Conservation (phyloP, 345 rosid genomes). For the Viola odorata region DNA sequence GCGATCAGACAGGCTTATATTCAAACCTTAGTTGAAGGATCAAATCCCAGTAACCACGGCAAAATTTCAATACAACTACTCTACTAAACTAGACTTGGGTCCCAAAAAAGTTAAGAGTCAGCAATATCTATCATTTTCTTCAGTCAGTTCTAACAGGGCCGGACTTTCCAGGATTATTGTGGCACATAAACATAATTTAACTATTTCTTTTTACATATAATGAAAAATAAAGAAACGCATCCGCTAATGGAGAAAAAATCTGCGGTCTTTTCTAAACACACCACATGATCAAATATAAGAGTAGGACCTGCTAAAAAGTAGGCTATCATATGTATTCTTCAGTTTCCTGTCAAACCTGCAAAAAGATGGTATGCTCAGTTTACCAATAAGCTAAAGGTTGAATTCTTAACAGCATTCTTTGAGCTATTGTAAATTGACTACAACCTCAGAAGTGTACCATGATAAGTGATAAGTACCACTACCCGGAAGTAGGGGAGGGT, state of each 20-base stretch:
- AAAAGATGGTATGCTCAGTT: constrained; percentile 15
- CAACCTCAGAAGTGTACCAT: background rate
- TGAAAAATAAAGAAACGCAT: too few relatives aligned
- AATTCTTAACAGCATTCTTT: background rate
- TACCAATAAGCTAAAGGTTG: background rate
- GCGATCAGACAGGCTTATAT: background rate
- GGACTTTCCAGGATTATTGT: too few relatives aligned
- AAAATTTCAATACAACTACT: background rate
- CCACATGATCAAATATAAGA: background rate
- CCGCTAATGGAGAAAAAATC: too few relatives aligned
- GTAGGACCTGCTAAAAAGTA: constrained; percentile 89
- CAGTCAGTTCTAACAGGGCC: too few relatives aligned
- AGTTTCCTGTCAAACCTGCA: constrained; percentile 92
- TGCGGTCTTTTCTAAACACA: too few relatives aligned
- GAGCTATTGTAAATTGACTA: background rate
- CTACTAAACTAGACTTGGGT: too few relatives aligned
- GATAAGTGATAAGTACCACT: too few relatives aligned
- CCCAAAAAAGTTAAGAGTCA: too few relatives aligned
- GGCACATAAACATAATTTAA: too few relatives aligned
- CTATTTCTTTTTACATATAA: too few relatives aligned
- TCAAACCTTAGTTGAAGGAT: background rate
- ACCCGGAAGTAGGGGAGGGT: background rate
- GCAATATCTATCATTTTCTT: too few relatives aligned
- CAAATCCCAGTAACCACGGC: background rate
- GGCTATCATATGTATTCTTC: constrained; percentile 78